Evolutionary conservation across 148 eudicot genomes (phyloP), one percentile per base, ranked within the genome.

Genomic region (Nepenthes gracilis): DNA sequence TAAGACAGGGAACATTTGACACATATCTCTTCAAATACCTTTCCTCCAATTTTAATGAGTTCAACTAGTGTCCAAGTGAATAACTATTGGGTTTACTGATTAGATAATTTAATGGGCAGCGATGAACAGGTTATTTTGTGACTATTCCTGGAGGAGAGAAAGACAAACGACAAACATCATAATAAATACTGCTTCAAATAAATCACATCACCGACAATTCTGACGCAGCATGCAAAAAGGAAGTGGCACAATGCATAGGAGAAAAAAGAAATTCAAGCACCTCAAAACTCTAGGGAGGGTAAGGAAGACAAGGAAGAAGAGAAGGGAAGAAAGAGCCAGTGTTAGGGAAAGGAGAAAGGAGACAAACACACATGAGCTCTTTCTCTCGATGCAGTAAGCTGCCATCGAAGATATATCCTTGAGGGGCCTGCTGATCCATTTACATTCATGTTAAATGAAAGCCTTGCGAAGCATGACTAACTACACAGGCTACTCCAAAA

Each of bases 361-460:
- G 75, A 93, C 99, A 89, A 93, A 93, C 99, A 89, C 87, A 80
- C 97, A 84, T 80, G 87, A 75, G 91, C 87, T 83, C 85, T 88
- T 92, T 88, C 90, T 79, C 95, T 91, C 68, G 76, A 84, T 74
- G 91, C 89, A 86, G 64, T 81, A 84, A 86, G 99, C 99, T 86
- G 95, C 96, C 99, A 89, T 81, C 70, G 85, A 82, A 85, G 98
- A 81, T 75, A 84, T 73, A 75, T 88, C 96, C 95, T 93, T 84
- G 80, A 76, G 73, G 71, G 74, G 81, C 97, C 99, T 93, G 96
- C 95, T 86, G 96, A 93, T 88, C 79, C 90, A 89, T 85, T 80
- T 79, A 86, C 84, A 79, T 82, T 83, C 66, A 76, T 64, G 95
- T 93, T 83, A 93, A 93, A 84, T 50, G 80, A 64, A 77, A 58